phyloP scores from a whole-genome alignment of 495 filamentous ascomycete species.

The Cryomyces minteri region DNA sequence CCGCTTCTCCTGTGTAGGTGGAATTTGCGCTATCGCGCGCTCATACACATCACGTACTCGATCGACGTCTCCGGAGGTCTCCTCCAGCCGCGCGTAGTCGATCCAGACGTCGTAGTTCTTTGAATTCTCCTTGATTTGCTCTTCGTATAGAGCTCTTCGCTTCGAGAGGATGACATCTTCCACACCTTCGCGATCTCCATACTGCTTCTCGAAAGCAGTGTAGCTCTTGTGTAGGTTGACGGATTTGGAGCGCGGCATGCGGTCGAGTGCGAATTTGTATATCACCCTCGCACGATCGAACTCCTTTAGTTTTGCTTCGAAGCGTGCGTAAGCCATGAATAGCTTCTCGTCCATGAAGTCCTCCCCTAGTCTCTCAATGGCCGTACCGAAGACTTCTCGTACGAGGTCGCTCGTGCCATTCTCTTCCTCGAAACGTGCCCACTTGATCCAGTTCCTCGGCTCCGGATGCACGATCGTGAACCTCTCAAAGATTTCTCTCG shows the following conservation, averaged over 20 bases:
- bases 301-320: slow-evolving; percentile 85
- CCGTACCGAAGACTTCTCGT: slow-evolving; percentile 76
- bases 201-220: slow-evolving; percentile 96
- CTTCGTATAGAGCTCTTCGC: slow-evolving; percentile 81
- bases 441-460: slow-evolving; percentile 95
- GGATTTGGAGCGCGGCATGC: slow-evolving; percentile 73
- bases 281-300: slow-evolving; percentile 90
- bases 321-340: slow-evolving; percentile 83
- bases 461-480: slow-evolving; percentile 92
- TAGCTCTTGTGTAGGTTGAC: slow-evolving; percentile 75
- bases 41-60: slow-evolving; percentile 86
- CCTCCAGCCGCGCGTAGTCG: slow-evolving; percentile 83
- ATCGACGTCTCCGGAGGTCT: slow-evolving; percentile 60
- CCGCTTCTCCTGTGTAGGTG: slow-evolving; percentile 88
- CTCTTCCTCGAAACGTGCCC: slow-evolving; percentile 94
- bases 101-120: slow-evolving; percentile 95
- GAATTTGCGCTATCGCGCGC: slow-evolving; percentile 86
- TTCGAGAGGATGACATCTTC: slow-evolving; percentile 95
- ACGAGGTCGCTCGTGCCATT: slow-evolving; percentile 79
- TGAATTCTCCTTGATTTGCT: slow-evolving; percentile 79
- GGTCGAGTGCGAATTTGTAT: slow-evolving; percentile 93
- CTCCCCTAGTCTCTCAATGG: slow-evolving; percentile 80
- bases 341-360: slow-evolving; percentile 94
- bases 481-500: slow-evolving; percentile 68
- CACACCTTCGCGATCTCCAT: slow-evolving; percentile 80